A percentile compares a stretch with the other conserved stretches of the same genome.
Conservation (phyloP, 1,139 yeast genomes). For the Taiozyma sp. region DNA sequence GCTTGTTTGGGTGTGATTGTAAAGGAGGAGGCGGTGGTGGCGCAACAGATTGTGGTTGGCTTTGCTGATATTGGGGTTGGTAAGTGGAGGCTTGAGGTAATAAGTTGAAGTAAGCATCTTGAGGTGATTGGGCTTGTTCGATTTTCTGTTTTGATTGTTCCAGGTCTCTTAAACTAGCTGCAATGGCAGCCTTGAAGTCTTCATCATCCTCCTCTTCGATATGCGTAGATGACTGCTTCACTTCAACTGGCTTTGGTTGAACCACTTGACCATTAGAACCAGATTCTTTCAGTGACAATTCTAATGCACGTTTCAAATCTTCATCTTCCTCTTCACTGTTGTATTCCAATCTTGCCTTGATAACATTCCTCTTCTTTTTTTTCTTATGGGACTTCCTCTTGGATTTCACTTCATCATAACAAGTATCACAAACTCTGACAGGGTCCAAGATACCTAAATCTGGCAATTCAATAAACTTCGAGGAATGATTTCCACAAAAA, state of each 20-base stretch:
- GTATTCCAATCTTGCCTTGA: slow-evolving; percentile 22
- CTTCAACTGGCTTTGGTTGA: slow-evolving; percentile 9
- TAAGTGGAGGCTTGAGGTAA: slow-evolving; percentile 17
- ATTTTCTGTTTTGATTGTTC: slow-evolving; percentile 34
- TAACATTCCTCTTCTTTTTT: slow-evolving; percentile 23
- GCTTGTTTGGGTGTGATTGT: slow-evolving; percentile 4
- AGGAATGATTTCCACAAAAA: slow-evolving; percentile 78
- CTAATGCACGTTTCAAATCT: slow-evolving; percentile 72
- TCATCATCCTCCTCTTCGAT: slow-evolving; percentile 70
- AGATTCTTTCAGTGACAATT: slow-evolving; percentile 63
- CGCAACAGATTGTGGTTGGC: slow-evolving; percentile 4
- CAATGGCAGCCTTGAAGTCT: slow-evolving; percentile 90
- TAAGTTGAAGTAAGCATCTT: slow-evolving; percentile 18
- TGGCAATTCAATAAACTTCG: slow-evolving; percentile 64
- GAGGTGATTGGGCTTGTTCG: slow-evolving; percentile 10
- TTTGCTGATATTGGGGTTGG: slow-evolving; percentile 15
- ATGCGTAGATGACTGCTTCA: neutral
- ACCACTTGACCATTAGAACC: slow-evolving; percentile 24
- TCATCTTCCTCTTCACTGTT: slow-evolving; percentile 54
- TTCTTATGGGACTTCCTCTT: slow-evolving; percentile 28
- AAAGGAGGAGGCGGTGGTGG: neutral
- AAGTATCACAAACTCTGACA: slow-evolving; percentile 91
- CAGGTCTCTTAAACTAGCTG: slow-evolving; percentile 80
- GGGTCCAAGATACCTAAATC: slow-evolving; percentile 83
- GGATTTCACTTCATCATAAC: slow-evolving; percentile 52